These are phyloP conservation scores for Cercospora citrullina DNA, from an alignment of 2,329 filamentous ascomycete species.

Conservation along the genomic window DNA sequence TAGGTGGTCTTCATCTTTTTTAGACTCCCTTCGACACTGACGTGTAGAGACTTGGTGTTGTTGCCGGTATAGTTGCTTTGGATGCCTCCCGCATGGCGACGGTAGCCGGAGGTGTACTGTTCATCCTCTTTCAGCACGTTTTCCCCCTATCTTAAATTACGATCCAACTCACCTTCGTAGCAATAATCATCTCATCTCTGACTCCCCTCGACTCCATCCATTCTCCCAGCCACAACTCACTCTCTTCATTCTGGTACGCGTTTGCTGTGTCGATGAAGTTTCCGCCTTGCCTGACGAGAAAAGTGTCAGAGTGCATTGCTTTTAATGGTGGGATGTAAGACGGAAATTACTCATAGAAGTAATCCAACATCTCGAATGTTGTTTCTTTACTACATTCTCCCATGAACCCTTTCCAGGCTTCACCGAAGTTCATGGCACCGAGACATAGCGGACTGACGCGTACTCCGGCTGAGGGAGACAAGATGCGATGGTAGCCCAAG, in stretches of 20 bases:
- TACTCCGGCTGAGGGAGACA: conserved; percentile 51
- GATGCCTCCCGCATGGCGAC: conserved; percentile 31
- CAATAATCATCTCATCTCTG: conserved; percentile 64
- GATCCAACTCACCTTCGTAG: conserved; percentile 19
- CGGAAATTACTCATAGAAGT: conserved; percentile 29
- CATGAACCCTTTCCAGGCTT: conserved; percentile 45
- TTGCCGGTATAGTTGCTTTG: conserved; percentile 59
- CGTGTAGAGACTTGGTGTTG: conserved; percentile 61
- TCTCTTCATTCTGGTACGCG: conserved; percentile 39
- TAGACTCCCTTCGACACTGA: conserved; percentile 43
- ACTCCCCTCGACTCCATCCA: conserved; percentile 40
- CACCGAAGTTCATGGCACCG: conserved; percentile 57
- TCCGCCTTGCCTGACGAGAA: conserved; percentile 26
- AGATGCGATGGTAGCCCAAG: conserved; percentile 44
- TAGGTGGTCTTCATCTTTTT: conserved; percentile 65
- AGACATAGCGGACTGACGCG: conserved; percentile 56
- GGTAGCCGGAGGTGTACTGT: conserved; percentile 35
- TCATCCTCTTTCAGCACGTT: neutral
- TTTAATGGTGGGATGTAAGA: neutral
- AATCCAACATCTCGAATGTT: conserved; percentile 38
- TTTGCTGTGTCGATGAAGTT: conserved; percentile 49
- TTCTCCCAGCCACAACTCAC: conserved; percentile 37
- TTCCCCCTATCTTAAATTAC: too few relatives aligned
- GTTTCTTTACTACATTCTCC: conserved; percentile 37
- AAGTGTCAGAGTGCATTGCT: neutral